Conservation (phyloP, 2,329 filamentous ascomycete genomes). For the Beauveria medogensis region DNA sequence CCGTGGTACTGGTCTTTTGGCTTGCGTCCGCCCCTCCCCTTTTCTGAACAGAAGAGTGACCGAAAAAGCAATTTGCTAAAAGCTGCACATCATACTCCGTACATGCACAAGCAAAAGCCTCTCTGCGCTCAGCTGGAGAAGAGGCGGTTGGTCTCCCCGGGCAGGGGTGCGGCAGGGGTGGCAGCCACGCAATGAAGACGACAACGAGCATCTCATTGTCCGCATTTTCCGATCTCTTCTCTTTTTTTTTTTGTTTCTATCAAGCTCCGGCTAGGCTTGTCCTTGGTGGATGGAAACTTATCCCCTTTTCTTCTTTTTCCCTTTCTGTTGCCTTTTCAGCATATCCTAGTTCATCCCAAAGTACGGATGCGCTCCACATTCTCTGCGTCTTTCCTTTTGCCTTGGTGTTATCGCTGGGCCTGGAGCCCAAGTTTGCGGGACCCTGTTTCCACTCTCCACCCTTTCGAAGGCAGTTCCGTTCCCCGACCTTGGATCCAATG, state of each 20-base stretch:
- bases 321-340: not conserved
- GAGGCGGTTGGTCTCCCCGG: not conserved
- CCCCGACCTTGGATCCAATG: not conserved
- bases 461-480: not conserved
- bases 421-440: not conserved
- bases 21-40: not conserved
- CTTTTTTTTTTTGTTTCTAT: not conserved
- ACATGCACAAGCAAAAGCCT: not conserved
- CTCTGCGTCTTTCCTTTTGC: not conserved
- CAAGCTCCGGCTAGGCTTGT: not conserved
- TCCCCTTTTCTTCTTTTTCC: no score
- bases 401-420: not conserved
- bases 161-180: not conserved
- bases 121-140: not conserved
- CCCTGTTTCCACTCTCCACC: not conserved
- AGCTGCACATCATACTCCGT: not conserved
- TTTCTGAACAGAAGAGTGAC: not conserved
- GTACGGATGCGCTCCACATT: not conserved
- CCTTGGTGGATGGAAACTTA: not conserved
- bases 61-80: not conserved
- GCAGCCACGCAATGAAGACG: not conserved
- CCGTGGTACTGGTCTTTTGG: not conserved
- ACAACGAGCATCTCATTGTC: no score
- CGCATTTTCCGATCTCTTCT: not conserved
- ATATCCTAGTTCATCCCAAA: not conserved